A percentile compares a stretch with the other conserved stretches of the same genome.
These are phyloP conservation scores for Pulicaria dysenterica DNA, from an alignment of 129 eudicot genomes.

Conservation along the genomic window DNA sequence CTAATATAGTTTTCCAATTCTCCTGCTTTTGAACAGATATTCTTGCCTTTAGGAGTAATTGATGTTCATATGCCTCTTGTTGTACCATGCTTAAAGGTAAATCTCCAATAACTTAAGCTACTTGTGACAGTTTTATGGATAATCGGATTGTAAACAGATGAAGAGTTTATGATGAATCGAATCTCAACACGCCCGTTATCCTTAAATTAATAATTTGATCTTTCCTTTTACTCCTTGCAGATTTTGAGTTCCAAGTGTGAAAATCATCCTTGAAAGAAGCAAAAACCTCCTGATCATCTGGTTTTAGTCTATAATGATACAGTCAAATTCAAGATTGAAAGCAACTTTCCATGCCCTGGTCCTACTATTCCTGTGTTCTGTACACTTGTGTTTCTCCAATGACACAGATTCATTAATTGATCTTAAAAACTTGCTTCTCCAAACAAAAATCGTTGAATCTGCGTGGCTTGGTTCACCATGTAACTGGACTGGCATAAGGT, in stretches of 20 bases:
- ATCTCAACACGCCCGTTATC: no score
- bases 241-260: constrained; percentile 6
- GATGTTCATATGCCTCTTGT: neutral
- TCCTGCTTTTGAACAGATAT: constrained; percentile 17
- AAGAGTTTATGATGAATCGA: no score
- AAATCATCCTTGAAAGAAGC: constrained; percentile 12
- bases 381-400: constrained; percentile 30
- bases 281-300: constrained; percentile 1
- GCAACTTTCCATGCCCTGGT: constrained; percentile 20
- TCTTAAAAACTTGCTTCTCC: constrained; percentile 47
- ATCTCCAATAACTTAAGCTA: neutral
- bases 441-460: constrained; percentile 44
- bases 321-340: constrained; percentile 33
- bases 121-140: neutral
- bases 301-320: constrained; percentile 30
- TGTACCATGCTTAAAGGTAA: neutral
- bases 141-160: neutral
- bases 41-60: neutral
- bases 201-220: no score
- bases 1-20: constrained; percentile 5
- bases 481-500: constrained; percentile 78
- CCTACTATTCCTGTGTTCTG: constrained; percentile 35
- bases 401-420: constrained; percentile 48
- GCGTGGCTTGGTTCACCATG: constrained; percentile 81
- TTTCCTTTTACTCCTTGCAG: constrained; percentile 32